Base-by-base conservation (phyloP, 768 basidiomycete genomes). In the Lyophyllum atratum region DNA sequence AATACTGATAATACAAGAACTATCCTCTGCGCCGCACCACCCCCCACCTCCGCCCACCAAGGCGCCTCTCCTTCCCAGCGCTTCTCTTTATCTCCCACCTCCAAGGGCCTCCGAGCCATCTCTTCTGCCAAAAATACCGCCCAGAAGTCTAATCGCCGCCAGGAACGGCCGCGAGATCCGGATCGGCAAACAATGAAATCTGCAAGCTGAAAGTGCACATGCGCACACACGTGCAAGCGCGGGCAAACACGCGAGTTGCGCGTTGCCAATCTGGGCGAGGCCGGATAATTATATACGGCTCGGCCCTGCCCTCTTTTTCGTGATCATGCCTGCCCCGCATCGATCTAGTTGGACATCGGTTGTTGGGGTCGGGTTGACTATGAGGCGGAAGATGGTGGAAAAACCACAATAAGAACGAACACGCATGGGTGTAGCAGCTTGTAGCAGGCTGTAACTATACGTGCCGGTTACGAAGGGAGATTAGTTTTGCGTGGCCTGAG, bases 101-200 rank as follows among this genome's bases (percentile, higher is more conserved):
- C 11, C 10, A 15, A 33, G 33, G 15, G 3, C 21, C 33, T 37
- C 39, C 21, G 31, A 37, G 11, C 34, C 12, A 4, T 37, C 11
- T 11, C 11, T 11, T 19, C 48, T 49, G 24, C 48, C 19, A 24
- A 19, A 17, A 14, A 37, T 39, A 5, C n/a, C 39, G 51, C 28
- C 33, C 40, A 42, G 17, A 52, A 52, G 42, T 52, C 39, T 40
- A 52, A 43, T 43, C 40, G 26, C 51, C 51, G 51, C 26, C 42
- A 52, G 51, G 51, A 21, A 44, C 50, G 24, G 29, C 40, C 51
- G 28, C 19, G 26, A 42, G 51, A 52, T 52, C 51, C 42, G 51
- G 40, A 31, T 52, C 40, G 40, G 49, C 25, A 4, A n/a, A 10
- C 8, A 39, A 15, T 15, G 34, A 15, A 31, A 11, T 31, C 29